These are phyloP conservation scores for Cordyceps farinosa DNA, from an alignment of 2,329 filamentous ascomycete genomes.

Conservation along the genomic window DNA sequence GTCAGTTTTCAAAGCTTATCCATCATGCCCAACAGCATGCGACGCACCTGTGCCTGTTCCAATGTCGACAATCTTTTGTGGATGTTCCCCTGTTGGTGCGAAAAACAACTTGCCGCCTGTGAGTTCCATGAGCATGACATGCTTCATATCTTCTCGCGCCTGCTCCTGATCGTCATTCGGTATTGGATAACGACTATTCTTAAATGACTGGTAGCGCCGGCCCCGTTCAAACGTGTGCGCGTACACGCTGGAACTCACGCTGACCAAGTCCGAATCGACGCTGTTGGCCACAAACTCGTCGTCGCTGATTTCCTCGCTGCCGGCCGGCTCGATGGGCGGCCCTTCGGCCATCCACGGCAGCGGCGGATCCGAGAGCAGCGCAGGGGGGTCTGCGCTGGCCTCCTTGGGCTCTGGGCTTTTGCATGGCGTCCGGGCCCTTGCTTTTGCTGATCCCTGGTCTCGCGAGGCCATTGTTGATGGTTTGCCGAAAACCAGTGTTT, in stretches of 20 bases:
- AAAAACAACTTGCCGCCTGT: constrained; percentile 38
- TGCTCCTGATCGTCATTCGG: constrained; percentile 47
- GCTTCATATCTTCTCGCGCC: constrained; percentile 43
- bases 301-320: constrained; percentile 12
- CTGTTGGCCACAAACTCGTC: constrained; percentile 13
- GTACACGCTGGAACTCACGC: constrained; percentile 31
- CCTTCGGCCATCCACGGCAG: constrained; percentile 4
- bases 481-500: not conserved
- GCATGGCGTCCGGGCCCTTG: not conserved
- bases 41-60: constrained; percentile 42
- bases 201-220: constrained; percentile 42
- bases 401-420: not conserved
- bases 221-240: constrained; percentile 33
- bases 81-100: constrained; percentile 37
- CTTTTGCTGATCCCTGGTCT: not conserved
- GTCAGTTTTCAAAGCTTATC: not conserved
- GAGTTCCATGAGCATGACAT: constrained; percentile 44
- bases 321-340: constrained; percentile 9
- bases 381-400: not conserved
- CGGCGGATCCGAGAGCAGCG: not conserved
- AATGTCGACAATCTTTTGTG: constrained; percentile 44
- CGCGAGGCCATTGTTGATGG: not conserved
- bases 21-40: not conserved
- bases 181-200: constrained; percentile 42
- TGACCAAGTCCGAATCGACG: constrained; percentile 11